Percentiles rank a stretch among this genome's conserved stretches.
Evolutionary conservation across 2,329 filamentous ascomycete genomes (phyloP).

Genomic region (Stachybotrys chlorohalonatus): DNA sequence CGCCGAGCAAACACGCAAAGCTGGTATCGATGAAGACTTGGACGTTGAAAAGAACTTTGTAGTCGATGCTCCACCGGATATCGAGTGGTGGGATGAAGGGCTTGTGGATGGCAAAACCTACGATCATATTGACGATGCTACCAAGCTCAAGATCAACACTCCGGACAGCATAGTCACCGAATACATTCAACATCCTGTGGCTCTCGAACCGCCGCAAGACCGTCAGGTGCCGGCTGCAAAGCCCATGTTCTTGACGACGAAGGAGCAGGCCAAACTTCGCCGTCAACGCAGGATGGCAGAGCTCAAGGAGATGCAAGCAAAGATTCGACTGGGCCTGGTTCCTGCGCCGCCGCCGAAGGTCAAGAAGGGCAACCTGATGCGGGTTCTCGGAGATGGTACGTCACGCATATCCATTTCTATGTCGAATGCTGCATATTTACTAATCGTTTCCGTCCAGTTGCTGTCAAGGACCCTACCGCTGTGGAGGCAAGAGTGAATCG

Average conservation of each 20-base stretch:
- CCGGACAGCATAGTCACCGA: constrained; percentile 82
- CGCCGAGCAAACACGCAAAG: constrained; percentile 76
- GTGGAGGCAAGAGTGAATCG: constrained; percentile 90
- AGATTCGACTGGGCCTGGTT: constrained; percentile 83
- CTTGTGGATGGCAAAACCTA: constrained; percentile 70
- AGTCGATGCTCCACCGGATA: constrained; percentile 71
- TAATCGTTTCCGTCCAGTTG: constrained; percentile 24
- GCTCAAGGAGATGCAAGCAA: constrained; percentile 91
- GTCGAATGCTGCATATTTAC: background rate
- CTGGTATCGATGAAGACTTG: constrained; percentile 86
- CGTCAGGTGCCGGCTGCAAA: constrained; percentile 71
- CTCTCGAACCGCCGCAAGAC: constrained; percentile 85
- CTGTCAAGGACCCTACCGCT: constrained; percentile 91
- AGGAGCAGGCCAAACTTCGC: constrained; percentile 85
- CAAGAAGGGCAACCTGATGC: constrained; percentile 96
- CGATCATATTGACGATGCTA: constrained; percentile 54
- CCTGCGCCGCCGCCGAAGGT: constrained; percentile 91
- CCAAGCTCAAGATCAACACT: constrained; percentile 62
- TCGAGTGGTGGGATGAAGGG: constrained; percentile 98
- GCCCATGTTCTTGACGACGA: constrained; percentile 83
- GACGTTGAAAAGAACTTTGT: constrained; percentile 85
- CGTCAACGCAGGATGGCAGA: constrained; percentile 86
- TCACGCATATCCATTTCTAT: constrained; percentile 18
- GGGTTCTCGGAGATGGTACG: constrained; percentile 73
- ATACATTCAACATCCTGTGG: constrained; percentile 88